phyloP scores from a whole-genome alignment of 805 yeast genomes.

The Spathaspora girioi region DNA sequence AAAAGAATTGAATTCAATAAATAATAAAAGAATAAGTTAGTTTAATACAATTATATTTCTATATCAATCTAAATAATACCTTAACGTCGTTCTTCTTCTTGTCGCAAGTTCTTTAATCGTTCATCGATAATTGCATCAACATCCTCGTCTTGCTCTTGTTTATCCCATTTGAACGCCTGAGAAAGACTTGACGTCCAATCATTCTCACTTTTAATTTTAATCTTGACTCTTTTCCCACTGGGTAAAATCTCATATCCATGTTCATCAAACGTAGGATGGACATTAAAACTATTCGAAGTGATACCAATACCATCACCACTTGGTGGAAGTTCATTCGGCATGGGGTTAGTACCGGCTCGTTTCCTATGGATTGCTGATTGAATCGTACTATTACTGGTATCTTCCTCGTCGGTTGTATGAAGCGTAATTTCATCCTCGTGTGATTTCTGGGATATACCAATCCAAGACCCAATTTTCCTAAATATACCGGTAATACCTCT shows the following conservation, averaged over 20 bases:
- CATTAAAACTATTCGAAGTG: conserved; percentile 18
- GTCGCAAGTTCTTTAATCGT: conserved; percentile 24
- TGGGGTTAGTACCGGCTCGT: conserved; percentile 46
- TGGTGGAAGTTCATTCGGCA: conserved; percentile 49
- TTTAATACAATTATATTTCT: too few relatives aligned
- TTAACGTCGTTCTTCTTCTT: not conserved
- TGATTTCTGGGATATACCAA: not conserved
- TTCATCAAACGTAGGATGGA: conserved; percentile 19
- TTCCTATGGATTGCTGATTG: conserved; percentile 42
- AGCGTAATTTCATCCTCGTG: not conserved
- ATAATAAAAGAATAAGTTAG: conserved; percentile 8
- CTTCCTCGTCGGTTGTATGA: not conserved
- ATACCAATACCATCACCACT: conserved; percentile 34
- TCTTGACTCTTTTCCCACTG: conserved; percentile 63
- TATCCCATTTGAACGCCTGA: conserved; percentile 8
- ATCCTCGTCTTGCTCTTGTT: conserved; percentile 29
- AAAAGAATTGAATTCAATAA: conserved; percentile 15
- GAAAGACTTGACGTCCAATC: conserved; percentile 16
- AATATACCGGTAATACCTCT: not conserved
- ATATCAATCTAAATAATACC: not conserved
- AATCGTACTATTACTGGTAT: not conserved
- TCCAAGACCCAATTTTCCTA: not conserved
- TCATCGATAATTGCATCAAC: conserved; percentile 54
- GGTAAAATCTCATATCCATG: conserved; percentile 60
- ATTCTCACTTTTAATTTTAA: conserved; percentile 15